A percentile compares a stretch with the other conserved stretches of the same genome.
Evolutionary conservation across 2,329 filamentous ascomycete genomes (phyloP).

Genomic region (Colletotrichum lentis): DNA sequence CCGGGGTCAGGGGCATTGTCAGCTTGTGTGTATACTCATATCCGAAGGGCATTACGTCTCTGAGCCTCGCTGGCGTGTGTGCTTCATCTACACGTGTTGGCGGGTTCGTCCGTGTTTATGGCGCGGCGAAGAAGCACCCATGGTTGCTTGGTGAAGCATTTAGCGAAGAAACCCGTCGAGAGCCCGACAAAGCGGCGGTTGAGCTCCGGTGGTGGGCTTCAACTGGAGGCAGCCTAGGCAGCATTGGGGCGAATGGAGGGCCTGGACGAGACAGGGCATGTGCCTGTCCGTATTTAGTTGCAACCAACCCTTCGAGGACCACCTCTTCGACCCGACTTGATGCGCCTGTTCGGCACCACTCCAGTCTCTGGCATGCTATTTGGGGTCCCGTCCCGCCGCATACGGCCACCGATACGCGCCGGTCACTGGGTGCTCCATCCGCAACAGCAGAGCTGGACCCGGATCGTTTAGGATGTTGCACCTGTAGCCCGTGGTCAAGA

Average conservation of each 20-base stretch:
- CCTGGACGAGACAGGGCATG: background rate
- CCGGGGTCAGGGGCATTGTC: constrained; percentile 24
- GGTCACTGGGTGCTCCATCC: constrained; percentile 1
- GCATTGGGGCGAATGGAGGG: background rate
- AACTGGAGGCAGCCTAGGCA: no score
- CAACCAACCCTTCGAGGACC: background rate
- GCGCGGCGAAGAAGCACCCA: no score
- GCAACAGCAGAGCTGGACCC: background rate
- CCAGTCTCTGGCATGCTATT: background rate
- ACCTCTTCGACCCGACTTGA: background rate
- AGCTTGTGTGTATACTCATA: no score
- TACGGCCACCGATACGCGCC: constrained; percentile 2
- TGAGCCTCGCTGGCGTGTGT: no score
- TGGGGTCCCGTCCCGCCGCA: background rate
- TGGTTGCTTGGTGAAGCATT: no score
- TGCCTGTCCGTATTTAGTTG: no score
- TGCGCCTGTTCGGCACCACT: background rate
- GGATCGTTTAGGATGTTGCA: background rate
- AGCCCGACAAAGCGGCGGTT: no score
- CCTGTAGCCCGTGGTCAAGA: background rate
- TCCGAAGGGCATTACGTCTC: no score
- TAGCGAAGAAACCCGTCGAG: no score
- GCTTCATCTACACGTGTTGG: no score
- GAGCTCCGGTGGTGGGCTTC: no score
- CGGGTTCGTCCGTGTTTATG: no score